Percentiles rank a stretch among this genome's conserved stretches.
Conservation (phyloP, 441 rosid genomes). For the Erodium moschatum region DNA sequence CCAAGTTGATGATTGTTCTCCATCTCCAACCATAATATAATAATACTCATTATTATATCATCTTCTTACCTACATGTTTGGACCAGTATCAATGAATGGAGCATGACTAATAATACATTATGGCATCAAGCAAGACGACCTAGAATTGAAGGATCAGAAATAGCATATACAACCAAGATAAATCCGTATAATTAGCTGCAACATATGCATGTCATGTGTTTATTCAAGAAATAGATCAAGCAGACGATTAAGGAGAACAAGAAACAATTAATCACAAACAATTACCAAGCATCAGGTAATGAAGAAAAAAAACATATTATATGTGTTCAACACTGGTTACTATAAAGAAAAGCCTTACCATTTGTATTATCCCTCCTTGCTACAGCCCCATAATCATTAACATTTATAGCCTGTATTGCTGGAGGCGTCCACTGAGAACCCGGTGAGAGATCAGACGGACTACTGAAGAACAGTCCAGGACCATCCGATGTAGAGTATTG, state of each 20-base stretch:
- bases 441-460: conserved; percentile 37
- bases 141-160: too few relatives aligned
- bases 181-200: not conserved
- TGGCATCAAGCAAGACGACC: too few relatives aligned
- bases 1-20: not conserved
- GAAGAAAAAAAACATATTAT: not conserved
- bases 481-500: conserved; percentile 32
- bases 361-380: conserved; percentile 28
- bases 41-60: not conserved
- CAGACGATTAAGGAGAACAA: too few relatives aligned
- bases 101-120: too few relatives aligned
- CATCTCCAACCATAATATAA: not conserved
- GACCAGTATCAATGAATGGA: too few relatives aligned
- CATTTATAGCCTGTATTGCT: conserved; percentile 36
- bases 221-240: not conserved
- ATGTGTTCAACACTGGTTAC: not conserved
- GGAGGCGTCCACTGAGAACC: conserved; percentile 55
- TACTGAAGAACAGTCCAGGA: conserved; percentile 28
- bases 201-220: not conserved
- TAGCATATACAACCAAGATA: too few relatives aligned
- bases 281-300: not conserved
- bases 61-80: too few relatives aligned
- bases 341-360: not conserved
- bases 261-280: not conserved
- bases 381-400: conserved; percentile 29